phyloP scores from a whole-genome alignment of 2,329 filamentous ascomycete genomes.

The Zymoseptoria passerinii region DNA sequence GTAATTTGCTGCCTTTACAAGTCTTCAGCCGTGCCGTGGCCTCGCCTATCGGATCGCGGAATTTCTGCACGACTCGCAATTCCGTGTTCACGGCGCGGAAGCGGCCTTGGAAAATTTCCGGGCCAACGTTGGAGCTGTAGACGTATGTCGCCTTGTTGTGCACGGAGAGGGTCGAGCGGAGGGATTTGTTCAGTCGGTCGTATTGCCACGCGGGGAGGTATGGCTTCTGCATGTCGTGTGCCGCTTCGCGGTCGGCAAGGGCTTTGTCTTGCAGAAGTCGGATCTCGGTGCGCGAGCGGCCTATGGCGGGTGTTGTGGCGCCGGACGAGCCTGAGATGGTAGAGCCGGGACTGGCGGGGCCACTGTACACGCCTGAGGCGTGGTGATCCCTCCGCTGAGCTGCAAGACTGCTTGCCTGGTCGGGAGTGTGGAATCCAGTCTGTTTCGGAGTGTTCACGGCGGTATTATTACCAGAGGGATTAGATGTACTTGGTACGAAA shows the following conservation, averaged over 20 bases:
- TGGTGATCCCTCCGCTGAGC: constrained; percentile 2
- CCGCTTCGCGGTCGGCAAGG: constrained; percentile 25
- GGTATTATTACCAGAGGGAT: constrained; percentile 25
- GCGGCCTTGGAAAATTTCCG: constrained; percentile 29
- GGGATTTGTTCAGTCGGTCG: constrained; percentile 27
- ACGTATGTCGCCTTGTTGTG: not conserved
- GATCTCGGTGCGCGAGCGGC: constrained; percentile 27
- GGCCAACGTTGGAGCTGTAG: constrained; percentile 16
- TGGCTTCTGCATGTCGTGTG: constrained; percentile 19
- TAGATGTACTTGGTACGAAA: constrained; percentile 25
- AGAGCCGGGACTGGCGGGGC: constrained; percentile 24
- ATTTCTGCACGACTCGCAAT: constrained; percentile 28
- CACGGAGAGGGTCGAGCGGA: constrained; percentile 24
- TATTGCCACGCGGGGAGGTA: constrained; percentile 26
- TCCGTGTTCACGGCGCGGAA: constrained; percentile 29
- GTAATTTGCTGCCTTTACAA: constrained; percentile 17
- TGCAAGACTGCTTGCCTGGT: constrained; percentile 20
- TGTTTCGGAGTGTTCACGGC: constrained; percentile 24
- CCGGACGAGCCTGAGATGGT: constrained; percentile 24
- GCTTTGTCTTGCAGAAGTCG: constrained; percentile 28
- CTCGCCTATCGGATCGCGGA: constrained; percentile 27
- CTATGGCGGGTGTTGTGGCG: constrained; percentile 23
- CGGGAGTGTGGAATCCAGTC: constrained; percentile 22
- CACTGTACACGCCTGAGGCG: constrained; percentile 12
- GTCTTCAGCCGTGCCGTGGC: constrained; percentile 19